Evolutionary conservation across 2,329 filamentous ascomycete genomes (phyloP).

Genomic region (Talaromyces islandicus): DNA sequence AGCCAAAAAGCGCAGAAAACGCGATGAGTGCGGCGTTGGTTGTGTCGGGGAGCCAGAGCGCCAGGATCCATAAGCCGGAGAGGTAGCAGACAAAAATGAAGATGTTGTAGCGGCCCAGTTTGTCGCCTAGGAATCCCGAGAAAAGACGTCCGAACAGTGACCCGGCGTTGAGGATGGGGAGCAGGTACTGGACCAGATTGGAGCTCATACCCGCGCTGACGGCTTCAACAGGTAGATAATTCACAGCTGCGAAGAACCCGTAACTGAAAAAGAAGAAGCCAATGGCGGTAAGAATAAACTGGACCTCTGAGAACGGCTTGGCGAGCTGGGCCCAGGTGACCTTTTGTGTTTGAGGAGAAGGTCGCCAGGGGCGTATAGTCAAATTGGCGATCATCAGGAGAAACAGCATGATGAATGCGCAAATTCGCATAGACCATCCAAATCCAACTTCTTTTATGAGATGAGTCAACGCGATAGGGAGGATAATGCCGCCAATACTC

Average conservation of each 20-base stretch:
- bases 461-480: constrained; percentile 43
- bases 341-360: constrained; percentile 16
- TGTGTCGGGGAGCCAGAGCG: constrained; percentile 22
- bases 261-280: constrained; percentile 18
- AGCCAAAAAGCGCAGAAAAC: constrained; percentile 25
- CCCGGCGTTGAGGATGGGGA: constrained; percentile 26
- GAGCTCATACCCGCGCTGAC: constrained; percentile 15
- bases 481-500: constrained; percentile 46
- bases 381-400: constrained; percentile 36
- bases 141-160: constrained; percentile 29
- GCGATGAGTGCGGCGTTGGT: constrained; percentile 23
- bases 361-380: constrained; percentile 14
- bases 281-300: constrained; percentile 15
- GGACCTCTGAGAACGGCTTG: constrained; percentile 16
- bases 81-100: constrained; percentile 16
- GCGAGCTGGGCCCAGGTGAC: constrained; percentile 15
- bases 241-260: constrained; percentile 24
- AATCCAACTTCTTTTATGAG: constrained; percentile 45
- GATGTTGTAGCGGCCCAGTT: constrained; percentile 26
- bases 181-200: constrained; percentile 18
- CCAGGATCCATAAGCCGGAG: constrained; percentile 18
- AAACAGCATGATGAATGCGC: constrained; percentile 45
- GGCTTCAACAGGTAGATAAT: constrained; percentile 24
- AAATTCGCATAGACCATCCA: constrained; percentile 46
- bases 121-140: constrained; percentile 26